Percentiles rank a stretch among this genome's conserved stretches.
Conservation (phyloP, 2,329 filamentous ascomycete species). For the Pyrenophora tritici-repentis region DNA sequence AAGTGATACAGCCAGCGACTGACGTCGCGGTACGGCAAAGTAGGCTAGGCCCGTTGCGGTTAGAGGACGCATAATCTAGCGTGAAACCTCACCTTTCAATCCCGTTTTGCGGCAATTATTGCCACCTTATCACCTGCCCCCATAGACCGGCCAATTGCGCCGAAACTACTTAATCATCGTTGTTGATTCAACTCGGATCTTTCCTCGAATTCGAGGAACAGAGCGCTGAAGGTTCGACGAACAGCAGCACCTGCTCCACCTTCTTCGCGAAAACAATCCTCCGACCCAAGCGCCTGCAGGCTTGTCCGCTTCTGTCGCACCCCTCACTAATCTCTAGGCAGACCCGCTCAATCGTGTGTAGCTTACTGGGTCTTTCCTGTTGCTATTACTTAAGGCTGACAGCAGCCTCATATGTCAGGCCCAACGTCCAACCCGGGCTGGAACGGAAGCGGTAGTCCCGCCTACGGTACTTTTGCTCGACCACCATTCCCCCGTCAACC, state of each 20-base stretch:
- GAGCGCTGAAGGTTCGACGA: neutral
- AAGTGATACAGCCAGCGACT: conserved; percentile 1
- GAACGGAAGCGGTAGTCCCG: conserved; percentile 26
- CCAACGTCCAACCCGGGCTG: conserved; percentile 35
- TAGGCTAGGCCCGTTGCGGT: conserved; percentile 15
- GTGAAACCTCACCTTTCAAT: conserved; percentile 11
- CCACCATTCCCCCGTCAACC: conserved; percentile 21
- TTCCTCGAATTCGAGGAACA: neutral
- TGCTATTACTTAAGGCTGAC: neutral
- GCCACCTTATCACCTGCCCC: conserved; percentile 16
- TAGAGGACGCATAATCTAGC: conserved; percentile 8
- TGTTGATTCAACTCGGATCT: neutral
- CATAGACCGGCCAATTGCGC: neutral
- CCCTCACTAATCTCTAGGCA: neutral
- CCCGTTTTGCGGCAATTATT: conserved; percentile 10
- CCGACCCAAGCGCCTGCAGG: conserved; percentile 3
- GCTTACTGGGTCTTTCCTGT: neutral
- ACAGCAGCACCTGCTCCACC: conserved; percentile 3
- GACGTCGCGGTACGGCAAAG: conserved; percentile 2
- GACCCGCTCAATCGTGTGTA: conserved; percentile 5
- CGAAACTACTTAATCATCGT: conserved; percentile 2
- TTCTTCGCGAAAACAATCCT: conserved; percentile 6
- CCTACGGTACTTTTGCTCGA: conserved; percentile 32
- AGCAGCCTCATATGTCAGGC: conserved; percentile 31
- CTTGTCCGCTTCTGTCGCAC: conserved; percentile 8